Evolutionary conservation across 805 yeast species (phyloP).

Genomic region (Cyberlindnera maritima): DNA sequence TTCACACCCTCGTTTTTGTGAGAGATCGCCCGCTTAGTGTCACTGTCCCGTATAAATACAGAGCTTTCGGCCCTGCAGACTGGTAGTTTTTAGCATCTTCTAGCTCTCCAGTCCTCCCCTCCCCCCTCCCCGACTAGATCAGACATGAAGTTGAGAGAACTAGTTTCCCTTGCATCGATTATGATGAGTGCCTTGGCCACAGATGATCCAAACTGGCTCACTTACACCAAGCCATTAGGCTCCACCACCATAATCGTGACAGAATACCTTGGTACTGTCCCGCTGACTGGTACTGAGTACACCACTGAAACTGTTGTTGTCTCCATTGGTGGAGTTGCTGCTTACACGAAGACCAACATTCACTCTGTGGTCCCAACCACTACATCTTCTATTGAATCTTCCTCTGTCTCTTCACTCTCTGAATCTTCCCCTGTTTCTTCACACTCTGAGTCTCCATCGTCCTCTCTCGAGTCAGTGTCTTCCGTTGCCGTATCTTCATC

Average conservation of each 20-base stretch:
- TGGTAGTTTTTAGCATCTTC: not conserved
- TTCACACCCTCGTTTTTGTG: not conserved
- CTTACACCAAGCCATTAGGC: constrained; percentile 5
- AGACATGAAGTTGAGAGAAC: not conserved
- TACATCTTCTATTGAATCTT: not conserved
- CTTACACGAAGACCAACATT: not conserved
- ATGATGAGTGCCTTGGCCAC: not conserved
- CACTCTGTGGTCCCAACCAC: not conserved
- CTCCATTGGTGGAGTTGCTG: not conserved
- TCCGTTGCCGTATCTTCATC: too few relatives aligned
- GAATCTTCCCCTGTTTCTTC: too few relatives aligned
- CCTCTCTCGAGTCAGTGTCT: too few relatives aligned
- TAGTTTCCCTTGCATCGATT: not conserved
- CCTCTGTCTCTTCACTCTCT: too few relatives aligned
- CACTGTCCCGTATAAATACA: not conserved
- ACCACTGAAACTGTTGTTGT: not conserved
- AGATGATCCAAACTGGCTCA: constrained; percentile 1
- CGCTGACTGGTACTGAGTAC: constrained; percentile 1
- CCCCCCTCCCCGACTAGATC: too few relatives aligned
- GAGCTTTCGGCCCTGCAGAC: not conserved
- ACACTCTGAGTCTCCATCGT: too few relatives aligned
- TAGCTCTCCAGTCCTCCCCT: too few relatives aligned
- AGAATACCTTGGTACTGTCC: constrained; percentile 1
- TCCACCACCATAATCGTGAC: constrained; percentile 8
- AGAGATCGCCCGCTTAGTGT: too few relatives aligned